Evolutionary conservation across 2,329 filamentous ascomycete species (phyloP).

Genomic region (Fusarium sp.): DNA sequence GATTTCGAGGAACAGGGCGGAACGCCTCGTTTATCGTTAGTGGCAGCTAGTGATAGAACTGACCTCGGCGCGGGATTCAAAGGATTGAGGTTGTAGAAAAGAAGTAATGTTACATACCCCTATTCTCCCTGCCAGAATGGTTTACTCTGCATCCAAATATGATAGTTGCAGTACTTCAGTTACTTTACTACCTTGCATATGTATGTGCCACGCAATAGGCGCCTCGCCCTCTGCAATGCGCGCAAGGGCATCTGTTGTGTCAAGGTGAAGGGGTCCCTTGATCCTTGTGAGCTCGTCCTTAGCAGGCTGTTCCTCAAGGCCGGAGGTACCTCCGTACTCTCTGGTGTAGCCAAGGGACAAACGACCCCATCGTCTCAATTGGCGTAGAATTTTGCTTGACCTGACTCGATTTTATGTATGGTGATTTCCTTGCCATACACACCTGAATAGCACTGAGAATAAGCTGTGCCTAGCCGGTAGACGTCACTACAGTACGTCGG

Average conservation of each 20-base stretch:
- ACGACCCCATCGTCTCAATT: conserved; percentile 20
- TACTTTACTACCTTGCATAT: background rate
- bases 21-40: conserved; percentile 34
- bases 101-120: conserved; percentile 17
- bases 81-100: background rate
- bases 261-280: conserved; percentile 27
- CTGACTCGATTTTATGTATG: conserved; percentile 13
- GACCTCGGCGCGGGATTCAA: conserved; percentile 11
- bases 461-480: background rate
- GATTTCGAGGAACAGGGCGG: conserved; percentile 26
- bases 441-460: background rate
- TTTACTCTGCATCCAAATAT: conserved; percentile 11
- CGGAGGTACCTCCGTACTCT: conserved; percentile 16
- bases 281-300: conserved; percentile 20
- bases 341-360: conserved; percentile 5
- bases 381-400: conserved; percentile 20
- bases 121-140: conserved; percentile 15
- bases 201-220: conserved; percentile 5
- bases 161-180: conserved; percentile 1
- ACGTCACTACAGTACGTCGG: background rate
- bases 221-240: conserved; percentile 8
- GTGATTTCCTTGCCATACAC: background rate
- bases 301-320: conserved; percentile 6
- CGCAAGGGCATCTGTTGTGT: conserved; percentile 11
- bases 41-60: conserved; percentile 27